Conservation (phyloP, 345 rosid species). For the Ailanthus altissimus region DNA sequence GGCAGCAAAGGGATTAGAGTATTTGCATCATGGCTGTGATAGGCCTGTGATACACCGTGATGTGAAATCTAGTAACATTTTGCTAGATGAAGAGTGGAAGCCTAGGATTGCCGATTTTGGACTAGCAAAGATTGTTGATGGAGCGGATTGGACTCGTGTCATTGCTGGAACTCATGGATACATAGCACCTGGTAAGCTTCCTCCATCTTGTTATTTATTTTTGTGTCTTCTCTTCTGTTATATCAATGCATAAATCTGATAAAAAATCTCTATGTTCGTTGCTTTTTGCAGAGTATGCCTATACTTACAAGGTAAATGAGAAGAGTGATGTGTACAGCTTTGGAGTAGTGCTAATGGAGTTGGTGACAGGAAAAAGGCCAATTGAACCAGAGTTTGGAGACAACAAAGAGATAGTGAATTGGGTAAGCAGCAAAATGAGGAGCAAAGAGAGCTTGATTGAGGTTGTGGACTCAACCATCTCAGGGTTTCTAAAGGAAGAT, state of each 20-base stretch:
- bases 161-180: conserved; percentile 85
- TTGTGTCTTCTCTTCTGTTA: neutral
- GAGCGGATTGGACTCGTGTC: conserved; percentile 49
- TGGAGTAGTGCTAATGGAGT: conserved; percentile 81
- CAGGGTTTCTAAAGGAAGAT: conserved; percentile 45
- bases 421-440: conserved; percentile 49
- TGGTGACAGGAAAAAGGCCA: conserved; percentile 78
- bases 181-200: conserved; percentile 81
- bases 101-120: conserved; percentile 92
- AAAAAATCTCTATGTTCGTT: neutral
- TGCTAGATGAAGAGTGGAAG: conserved; percentile 80
- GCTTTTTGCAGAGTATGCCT: conserved; percentile 63
- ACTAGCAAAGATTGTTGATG: conserved; percentile 64
- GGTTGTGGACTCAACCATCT: conserved; percentile 49
- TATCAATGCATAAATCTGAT: neutral
- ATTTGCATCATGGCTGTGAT: conserved; percentile 78
- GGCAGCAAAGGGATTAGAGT: conserved; percentile 81
- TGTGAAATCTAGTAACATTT: conserved; percentile 83
- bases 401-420: conserved; percentile 60
- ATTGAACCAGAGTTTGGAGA: conserved; percentile 68
- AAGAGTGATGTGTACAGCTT: conserved; percentile 92
- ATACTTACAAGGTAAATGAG: conserved; percentile 53
- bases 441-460: conserved; percentile 44
- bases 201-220: neutral
- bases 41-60: conserved; percentile 81